Evolutionary conservation across 148 eudicot species (phyloP), one percentile per base, ranked within the genome.

Genomic region (Cornus suecica): DNA sequence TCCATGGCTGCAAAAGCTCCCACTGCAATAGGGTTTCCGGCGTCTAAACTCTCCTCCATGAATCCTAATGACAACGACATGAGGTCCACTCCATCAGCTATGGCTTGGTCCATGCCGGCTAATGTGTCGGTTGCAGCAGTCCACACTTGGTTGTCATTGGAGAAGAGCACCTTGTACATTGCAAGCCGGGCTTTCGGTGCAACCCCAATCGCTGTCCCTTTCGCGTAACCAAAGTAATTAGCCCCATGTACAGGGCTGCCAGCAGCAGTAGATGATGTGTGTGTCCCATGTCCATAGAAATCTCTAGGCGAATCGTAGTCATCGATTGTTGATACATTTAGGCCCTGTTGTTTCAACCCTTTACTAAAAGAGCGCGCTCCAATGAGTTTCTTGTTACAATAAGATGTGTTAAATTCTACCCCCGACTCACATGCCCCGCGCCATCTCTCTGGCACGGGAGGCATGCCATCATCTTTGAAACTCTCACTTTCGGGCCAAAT

Each of bases 101-200:
- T 78, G 15, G 90, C 88, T 42, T 80, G 72, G 56, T 87, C 90
- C n/a, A n/a, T n/a, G n/a, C n/a, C n/a, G n/a, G n/a, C n/a, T n/a
- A n/a, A n/a, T n/a, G n/a, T n/a, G n/a, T 84, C 89, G 2, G 77
- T 68, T 0, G 34, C 41, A 0, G 68, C 13, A 13, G 83, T n/a
- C n/a, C n/a, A 66, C 2, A 71, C 83, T 23, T 10, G 27, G 3
- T 76, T 6, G 18, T 8, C 25, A 0, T 9, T 77, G 69, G 69
- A 8, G 76, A 84, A 81, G 10, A 32, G 6, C 18, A 80, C 82
- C 72, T 84, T 88, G 70, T 90, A 90, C 65, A 88, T 79, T 9
- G 91, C 86, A 5, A 88, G n/a, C 29, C 82, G 79, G 0, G 90
- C 91, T 7, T 74, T 82, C 0, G 90, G 85, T 0, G 94, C 90